Evolutionary conservation across 73 alveolate genomes (phyloP).

Genomic region (Blepharisma japonicum): DNA sequence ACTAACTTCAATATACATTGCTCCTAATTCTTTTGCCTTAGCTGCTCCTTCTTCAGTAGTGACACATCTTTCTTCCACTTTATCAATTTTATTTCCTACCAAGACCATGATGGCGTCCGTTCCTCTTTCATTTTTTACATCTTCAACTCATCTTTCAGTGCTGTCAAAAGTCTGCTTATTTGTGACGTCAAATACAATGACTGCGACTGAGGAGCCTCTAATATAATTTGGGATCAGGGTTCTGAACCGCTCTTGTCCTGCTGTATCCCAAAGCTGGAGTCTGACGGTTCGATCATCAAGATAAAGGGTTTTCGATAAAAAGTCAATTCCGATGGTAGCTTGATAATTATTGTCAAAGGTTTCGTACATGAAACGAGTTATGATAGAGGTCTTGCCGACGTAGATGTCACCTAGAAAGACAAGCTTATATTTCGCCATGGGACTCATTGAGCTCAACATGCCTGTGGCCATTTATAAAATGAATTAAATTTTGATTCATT

Average conservation of each 20-base stretch:
- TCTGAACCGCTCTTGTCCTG: conserved; percentile 78
- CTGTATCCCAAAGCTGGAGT: conserved; percentile 89
- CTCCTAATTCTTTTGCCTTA: conserved; percentile 75
- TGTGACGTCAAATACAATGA: conserved; percentile 71
- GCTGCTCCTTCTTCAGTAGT: conserved; percentile 64
- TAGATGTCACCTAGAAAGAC: conserved; percentile 78
- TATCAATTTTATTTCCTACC: conserved; percentile 81
- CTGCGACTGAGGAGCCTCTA: conserved; percentile 78
- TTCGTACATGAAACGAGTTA: conserved; percentile 70
- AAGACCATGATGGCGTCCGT: conserved; percentile 71
- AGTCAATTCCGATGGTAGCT: conserved; percentile 97
- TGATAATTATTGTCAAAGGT: conserved; percentile 61
- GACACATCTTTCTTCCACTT: conserved; percentile 49
- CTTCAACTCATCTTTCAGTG: conserved; percentile 82
- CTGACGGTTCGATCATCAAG: conserved; percentile 85
- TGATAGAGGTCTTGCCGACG: conserved; percentile 78
- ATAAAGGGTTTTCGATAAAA: conserved; percentile 88
- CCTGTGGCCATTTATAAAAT: not conserved
- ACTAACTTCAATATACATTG: conserved; percentile 70
- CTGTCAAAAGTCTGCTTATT: conserved; percentile 56
- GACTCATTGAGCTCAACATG: conserved; percentile 32
- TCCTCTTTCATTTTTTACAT: conserved; percentile 81
- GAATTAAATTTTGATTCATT: not conserved
- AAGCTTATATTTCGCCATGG: conserved; percentile 66
- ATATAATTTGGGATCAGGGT: conserved; percentile 71